Base-by-base conservation (phyloP, 1,284 basidiomycete genomes). In the Mycena sp. region DNA sequence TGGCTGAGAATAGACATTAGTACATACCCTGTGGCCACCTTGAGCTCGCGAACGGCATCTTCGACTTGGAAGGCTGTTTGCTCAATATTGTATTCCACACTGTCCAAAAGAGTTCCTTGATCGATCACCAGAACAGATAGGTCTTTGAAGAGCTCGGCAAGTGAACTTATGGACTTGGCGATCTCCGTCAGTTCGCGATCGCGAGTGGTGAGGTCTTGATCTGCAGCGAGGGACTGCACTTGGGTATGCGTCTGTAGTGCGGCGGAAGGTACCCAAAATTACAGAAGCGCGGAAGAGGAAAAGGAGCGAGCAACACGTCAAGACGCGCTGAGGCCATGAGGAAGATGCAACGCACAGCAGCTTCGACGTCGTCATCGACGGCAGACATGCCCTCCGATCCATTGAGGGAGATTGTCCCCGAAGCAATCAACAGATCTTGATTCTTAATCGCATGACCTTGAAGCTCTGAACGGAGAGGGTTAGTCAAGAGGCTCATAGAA, bases 61-160 rank as follows among this genome's bases (percentile, higher is more conserved):
- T 89, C 77, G 75, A 98, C 85, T 60, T 95, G 87, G 23, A 86
- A 86, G 7, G 91, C 89, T 21, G 96, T 95, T 76, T 93, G 90
- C 75, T 99, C 95, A 59, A 99, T 94, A 75, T 99, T 99, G 79
- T 95, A 99, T 78, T 99, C 98, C 60, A 99, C 89, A 41, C 94
- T 93, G 77, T 99, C 98, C 60, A 99, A 84, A 56, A 99, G 86
- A 10, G 97, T 98, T 12, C 98, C 98, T 75, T 99, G 98, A 77
- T 99, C 98, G 67, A 99, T 98, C 59, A 99, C 95, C 64, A 99
- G 86, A 40, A 85, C 87, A 23, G 91, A 92, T 40, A 99, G 83
- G 74, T 99, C 98, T 71, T 96, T 94, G 84, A 99, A 99, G 44
- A 99, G 86, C 72, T 97, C 95, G 1, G 96, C 96, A 23, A 99